These are phyloP conservation scores for Aspergillus hiratsukae DNA, from an alignment of 2,329 filamentous ascomycete species.

Conservation along the genomic window DNA sequence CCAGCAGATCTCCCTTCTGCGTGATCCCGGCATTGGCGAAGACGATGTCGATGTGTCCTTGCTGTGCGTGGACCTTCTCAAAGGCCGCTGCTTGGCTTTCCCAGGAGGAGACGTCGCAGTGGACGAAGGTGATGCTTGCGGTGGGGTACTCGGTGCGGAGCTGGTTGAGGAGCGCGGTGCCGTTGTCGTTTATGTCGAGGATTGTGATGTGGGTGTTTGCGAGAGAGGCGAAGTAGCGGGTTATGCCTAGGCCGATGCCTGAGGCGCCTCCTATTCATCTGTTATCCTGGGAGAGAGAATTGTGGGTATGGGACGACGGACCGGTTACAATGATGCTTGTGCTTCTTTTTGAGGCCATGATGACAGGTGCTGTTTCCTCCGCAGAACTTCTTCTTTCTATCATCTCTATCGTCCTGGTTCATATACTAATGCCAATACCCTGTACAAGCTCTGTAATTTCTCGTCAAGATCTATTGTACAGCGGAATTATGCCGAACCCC, in stretches of 20 bases:
- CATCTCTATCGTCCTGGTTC: not conserved
- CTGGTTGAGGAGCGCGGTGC: constrained; percentile 14
- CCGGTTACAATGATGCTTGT: constrained; percentile 30
- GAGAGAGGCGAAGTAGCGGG: constrained; percentile 26
- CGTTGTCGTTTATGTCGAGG: constrained; percentile 30
- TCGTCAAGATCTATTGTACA: not conserved
- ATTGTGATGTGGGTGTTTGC: constrained; percentile 29
- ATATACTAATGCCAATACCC: not conserved
- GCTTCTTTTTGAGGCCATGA: constrained; percentile 14
- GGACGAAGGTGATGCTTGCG: constrained; percentile 23
- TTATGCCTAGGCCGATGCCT: constrained; percentile 34
- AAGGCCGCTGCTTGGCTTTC: constrained; percentile 34
- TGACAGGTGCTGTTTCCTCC: not conserved
- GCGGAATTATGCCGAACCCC: not conserved
- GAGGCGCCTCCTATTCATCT: constrained; percentile 29
- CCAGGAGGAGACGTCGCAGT: constrained; percentile 34
- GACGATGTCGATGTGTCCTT: constrained; percentile 43
- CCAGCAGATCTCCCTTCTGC: constrained; percentile 38
- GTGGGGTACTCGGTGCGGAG: constrained; percentile 23
- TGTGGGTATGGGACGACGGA: constrained; percentile 1
- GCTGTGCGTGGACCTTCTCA: constrained; percentile 25
- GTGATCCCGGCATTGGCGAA: constrained; percentile 50
- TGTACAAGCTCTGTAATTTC: not conserved
- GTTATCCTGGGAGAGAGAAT: not conserved
- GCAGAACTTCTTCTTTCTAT: not conserved